Evolutionary conservation across 768 basidiomycete genomes (phyloP).

Genomic region (Leccinum arenicola): DNA sequence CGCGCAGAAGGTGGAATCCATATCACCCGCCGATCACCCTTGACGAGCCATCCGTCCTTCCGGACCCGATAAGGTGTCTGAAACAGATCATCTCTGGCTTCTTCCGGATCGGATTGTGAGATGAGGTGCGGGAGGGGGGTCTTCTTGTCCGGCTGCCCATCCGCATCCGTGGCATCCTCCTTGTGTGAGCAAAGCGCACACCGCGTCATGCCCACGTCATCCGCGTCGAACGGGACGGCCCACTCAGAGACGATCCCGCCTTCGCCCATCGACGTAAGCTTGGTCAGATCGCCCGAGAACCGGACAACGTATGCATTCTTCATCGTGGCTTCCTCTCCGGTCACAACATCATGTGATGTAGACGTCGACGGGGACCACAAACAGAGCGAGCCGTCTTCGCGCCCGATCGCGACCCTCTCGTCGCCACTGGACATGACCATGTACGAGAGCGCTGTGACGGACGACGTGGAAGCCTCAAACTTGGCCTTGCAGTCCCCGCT

Average conservation of each 20-base stretch:
- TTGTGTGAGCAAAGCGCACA: neutral
- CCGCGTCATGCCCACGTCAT: neutral
- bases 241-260: constrained; percentile 8
- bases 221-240: constrained; percentile 5
- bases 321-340: constrained; percentile 1
- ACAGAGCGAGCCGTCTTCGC: constrained; percentile 14
- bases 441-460: constrained; percentile 21
- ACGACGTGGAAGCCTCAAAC: neutral
- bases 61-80: constrained; percentile 13
- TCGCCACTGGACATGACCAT: neutral
- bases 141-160: neutral
- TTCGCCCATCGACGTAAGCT: constrained; percentile 5
- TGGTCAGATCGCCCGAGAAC: constrained; percentile 11
- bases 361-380: constrained; percentile 19
- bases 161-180: neutral
- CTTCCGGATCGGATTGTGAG: constrained; percentile 8
- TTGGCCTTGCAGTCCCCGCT: constrained; percentile 13
- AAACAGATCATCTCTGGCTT: constrained; percentile 3
- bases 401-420: constrained; percentile 11
- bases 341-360: constrained; percentile 7
- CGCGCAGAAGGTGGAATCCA: constrained; percentile 8
- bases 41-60: constrained; percentile 21
- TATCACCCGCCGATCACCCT: constrained; percentile 15
- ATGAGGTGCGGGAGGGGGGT: constrained; percentile 1
- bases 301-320: constrained; percentile 4